phyloP scores from a whole-genome alignment of 225 moss, liverwort and hornwort species.

The Pseudisothecium myosuroides region DNA sequence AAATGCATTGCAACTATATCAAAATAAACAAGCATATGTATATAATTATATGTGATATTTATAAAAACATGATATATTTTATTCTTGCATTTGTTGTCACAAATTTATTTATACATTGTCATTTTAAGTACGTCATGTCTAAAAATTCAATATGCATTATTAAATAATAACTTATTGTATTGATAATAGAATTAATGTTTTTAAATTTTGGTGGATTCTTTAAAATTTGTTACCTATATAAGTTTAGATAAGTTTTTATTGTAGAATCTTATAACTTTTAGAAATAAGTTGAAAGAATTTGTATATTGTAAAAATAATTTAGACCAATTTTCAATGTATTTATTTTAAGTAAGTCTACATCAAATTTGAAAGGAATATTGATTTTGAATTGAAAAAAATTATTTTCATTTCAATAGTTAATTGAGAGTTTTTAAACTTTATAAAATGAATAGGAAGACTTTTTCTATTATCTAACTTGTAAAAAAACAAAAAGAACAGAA shows the following conservation, averaged over 20 bases:
- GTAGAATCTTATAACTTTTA: not conserved
- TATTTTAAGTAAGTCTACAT: not conserved
- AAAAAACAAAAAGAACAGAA: fast-evolving
- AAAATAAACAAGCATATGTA: not conserved
- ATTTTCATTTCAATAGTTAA: not conserved
- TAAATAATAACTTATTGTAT: not conserved
- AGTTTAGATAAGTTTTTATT: too few relatives aligned
- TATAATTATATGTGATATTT: too few relatives aligned
- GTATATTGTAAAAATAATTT: not conserved
- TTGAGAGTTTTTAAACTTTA: not conserved
- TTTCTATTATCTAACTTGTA: not conserved
- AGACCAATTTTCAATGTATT: not conserved
- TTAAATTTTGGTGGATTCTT: not conserved
- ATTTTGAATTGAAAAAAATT: not conserved
- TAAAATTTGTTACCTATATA: not conserved
- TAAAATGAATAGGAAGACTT: too few relatives aligned
- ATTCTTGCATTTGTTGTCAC: not conserved
- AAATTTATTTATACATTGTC: not conserved
- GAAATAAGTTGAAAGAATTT: not conserved
- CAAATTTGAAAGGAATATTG: not conserved
- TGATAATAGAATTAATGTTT: not conserved
- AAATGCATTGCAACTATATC: not conserved
- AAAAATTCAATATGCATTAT: not conserved
- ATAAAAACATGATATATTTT: not conserved
- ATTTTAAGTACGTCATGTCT: not conserved